Evolutionary conservation across 192 early-diverging fungal genomes (phyloP), one percentile per base, ranked within the genome.

Genomic region (Podila epicladia): DNA sequence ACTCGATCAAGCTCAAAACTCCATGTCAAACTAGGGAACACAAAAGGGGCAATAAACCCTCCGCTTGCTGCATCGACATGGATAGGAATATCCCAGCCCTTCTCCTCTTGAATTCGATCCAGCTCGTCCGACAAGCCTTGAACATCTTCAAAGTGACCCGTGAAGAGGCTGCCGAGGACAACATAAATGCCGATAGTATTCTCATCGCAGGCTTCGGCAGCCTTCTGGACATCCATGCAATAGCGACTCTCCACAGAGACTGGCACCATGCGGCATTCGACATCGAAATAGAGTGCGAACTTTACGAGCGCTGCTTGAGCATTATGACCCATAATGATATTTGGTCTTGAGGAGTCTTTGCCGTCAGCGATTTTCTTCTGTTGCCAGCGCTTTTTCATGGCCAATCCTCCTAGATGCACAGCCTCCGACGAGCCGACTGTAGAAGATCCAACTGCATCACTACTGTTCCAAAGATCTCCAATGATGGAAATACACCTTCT

Each of bases 21-120:
- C 95, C 95, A 96, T 61, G 85, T 83, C 38, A 95, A 84, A 12
- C 92, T 86, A 24, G 94, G 94, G 51, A 85, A 85, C 9, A 90
- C 87, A 87, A 96, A 96, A 4, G 95, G 95, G 12, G 94, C 95
- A n/a, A 96, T 85, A 62, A 96, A 94, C 17, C 93, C 95, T 51
- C 95, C 95, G 68, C 89, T 89, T 60, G 95, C 95, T 6, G 91
- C 95, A 71, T 96, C 95, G 53, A 96, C 90, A 76, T 96, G 95
- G 73, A 96, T 95, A 7, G 91, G 90, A 53, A 96, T 82, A 33
- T 93, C 91, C 74, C 85, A 85, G 6, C 92, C 93, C 33, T 72
- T 93, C 11, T 90, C 84, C 37, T 69, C 67, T 62, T 91, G 75
- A 63, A 92, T 89, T 57, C 79, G 82, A 37, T 91, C 88, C 31